A percentile compares a stretch with the other conserved stretches of the same genome.
Evolutionary conservation across 257 asterid species (phyloP).

Genomic region (Nicotiana knightiana): DNA sequence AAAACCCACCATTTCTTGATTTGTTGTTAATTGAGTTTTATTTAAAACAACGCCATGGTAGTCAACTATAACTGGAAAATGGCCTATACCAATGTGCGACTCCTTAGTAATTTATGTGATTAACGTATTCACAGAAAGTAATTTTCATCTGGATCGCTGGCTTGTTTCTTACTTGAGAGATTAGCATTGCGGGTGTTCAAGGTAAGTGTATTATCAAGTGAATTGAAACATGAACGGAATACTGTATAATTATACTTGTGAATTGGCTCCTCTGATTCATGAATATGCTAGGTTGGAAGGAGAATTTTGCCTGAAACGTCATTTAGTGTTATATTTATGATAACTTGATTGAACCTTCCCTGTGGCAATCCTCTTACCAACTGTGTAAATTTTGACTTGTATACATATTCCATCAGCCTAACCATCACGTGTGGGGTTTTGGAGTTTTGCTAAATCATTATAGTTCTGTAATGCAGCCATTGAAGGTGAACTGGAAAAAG

Average conservation of each 20-base stretch:
- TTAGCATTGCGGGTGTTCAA: neutral
- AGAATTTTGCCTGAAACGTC: neutral
- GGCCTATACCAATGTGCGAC: neutral
- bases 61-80: neutral
- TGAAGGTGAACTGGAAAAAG: conserved; percentile 89
- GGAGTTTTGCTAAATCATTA: conserved; percentile 28
- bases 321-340: neutral
- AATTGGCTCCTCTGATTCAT: conserved; percentile 1
- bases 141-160: neutral
- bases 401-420: conserved; percentile 12
- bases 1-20: neutral
- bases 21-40: neutral
- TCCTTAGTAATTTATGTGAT: neutral
- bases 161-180: neutral
- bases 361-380: neutral
- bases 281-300: neutral
- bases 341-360: neutral
- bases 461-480: conserved; percentile 50
- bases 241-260: neutral
- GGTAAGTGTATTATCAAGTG: neutral
- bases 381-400: neutral
- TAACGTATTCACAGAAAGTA: neutral
- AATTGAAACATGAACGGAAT: neutral
- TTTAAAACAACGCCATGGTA: neutral
- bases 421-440: conserved; percentile 9